Evolutionary conservation across 805 yeast species (phyloP).

Genomic region (Nadsonia fulvescens): DNA sequence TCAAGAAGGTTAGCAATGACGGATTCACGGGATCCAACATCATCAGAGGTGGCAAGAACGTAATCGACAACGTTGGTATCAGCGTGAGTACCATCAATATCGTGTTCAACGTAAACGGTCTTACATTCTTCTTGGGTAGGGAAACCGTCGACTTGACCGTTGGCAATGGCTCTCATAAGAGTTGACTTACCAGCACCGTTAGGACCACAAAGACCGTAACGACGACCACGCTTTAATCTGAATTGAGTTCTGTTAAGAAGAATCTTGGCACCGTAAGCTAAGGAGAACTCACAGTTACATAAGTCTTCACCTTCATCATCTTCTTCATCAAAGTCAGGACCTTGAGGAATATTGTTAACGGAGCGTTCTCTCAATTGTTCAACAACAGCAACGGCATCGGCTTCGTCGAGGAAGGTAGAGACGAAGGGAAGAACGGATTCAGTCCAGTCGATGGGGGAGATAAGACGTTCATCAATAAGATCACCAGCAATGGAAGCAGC

Average conservation of each 20-base stretch:
- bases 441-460: constrained; percentile 85
- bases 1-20: constrained; percentile 64
- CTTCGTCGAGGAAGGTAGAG: constrained; percentile 89
- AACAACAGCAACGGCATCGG: constrained; percentile 72
- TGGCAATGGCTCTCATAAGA: constrained; percentile 91
- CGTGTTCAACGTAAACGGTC: constrained; percentile 99
- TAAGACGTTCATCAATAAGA: constrained; percentile 93
- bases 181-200: constrained; percentile 99
- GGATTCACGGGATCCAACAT: constrained; percentile 54
- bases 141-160: constrained; percentile 99
- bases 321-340: constrained; percentile 76
- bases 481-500: constrained; percentile 97
- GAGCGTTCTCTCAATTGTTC: constrained; percentile 93
- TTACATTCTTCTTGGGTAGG: constrained; percentile 98
- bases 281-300: constrained; percentile 99
- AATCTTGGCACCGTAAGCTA: constrained; percentile 99
- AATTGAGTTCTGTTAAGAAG: constrained; percentile 98
- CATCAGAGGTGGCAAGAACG: constrained; percentile 71
- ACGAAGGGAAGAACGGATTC: constrained; percentile 80
- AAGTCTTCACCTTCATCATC: constrained; percentile 99
- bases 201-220: constrained; percentile 99
- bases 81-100: constrained; percentile 95
- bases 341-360: constrained; percentile 93
- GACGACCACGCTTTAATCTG: constrained; percentile 87
- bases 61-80: constrained; percentile 88